Evolutionary conservation across 805 yeast genomes (phyloP).

Genomic region (Ogataea siamensis): DNA sequence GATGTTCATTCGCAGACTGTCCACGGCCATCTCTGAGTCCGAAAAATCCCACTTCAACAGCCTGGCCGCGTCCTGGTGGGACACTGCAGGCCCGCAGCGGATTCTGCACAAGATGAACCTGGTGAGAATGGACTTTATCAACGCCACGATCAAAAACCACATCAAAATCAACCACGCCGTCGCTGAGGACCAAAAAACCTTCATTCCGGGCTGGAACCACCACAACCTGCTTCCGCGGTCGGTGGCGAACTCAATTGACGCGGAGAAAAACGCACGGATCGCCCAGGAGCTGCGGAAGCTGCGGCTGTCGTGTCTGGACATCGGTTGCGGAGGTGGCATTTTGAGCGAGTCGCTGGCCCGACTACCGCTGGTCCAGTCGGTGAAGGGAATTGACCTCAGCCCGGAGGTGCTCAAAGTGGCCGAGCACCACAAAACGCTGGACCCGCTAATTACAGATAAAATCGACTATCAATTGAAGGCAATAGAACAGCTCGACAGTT

Average conservation of each 20-base stretch:
- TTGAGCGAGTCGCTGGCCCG: slow-evolving; percentile 85
- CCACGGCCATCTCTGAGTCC: slow-evolving; percentile 44
- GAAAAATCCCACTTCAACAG: slow-evolving; percentile 82
- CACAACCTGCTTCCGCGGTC: slow-evolving; percentile 60
- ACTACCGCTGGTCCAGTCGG: slow-evolving; percentile 56
- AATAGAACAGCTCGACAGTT: slow-evolving; percentile 51
- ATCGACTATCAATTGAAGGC: slow-evolving; percentile 60
- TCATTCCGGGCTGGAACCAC: slow-evolving; percentile 73
- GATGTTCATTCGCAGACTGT: slow-evolving; percentile 5
- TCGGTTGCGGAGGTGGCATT: slow-evolving; percentile 99
- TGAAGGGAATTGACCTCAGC: slow-evolving; percentile 84
- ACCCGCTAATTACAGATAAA: slow-evolving; percentile 53
- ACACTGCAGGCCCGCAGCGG: slow-evolving; percentile 86
- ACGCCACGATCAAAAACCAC: slow-evolving; percentile 50
- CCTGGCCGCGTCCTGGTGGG: slow-evolving; percentile 98
- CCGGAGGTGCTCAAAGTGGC: slow-evolving; percentile 83
- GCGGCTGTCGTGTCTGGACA: slow-evolving; percentile 64
- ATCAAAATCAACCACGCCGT: slow-evolving; percentile 42
- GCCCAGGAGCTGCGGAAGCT: slow-evolving; percentile 36
- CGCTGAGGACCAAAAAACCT: slow-evolving; percentile 42
- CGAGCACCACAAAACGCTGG: slow-evolving; percentile 57
- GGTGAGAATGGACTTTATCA: slow-evolving; percentile 82
- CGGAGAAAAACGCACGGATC: slow-evolving; percentile 49
- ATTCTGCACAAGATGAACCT: slow-evolving; percentile 93
- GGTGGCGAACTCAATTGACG: slow-evolving; percentile 45